Percentiles rank a stretch among this genome's conserved stretches.
Evolutionary conservation across 148 eudicot species (phyloP).

Genomic region (Fagopyrum tataricum): DNA sequence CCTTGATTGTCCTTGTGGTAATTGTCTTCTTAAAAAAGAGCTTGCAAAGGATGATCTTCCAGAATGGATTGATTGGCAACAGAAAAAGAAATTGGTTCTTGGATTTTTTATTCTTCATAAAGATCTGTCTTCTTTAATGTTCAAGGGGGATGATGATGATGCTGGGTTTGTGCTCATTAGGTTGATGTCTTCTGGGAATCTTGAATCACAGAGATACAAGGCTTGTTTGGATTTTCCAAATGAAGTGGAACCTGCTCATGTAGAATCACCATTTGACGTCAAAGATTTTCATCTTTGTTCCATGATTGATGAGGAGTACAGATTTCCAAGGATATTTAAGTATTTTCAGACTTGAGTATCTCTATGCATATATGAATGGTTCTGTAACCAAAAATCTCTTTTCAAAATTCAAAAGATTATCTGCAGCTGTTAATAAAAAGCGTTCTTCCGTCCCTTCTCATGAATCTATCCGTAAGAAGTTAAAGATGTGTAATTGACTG

Average conservation of each 20-base stretch:
- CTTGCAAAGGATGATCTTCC: slow-evolving; percentile 51
- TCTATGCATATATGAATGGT: slow-evolving; percentile 35
- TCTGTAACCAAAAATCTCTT: slow-evolving; percentile 31
- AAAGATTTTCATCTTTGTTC: slow-evolving; percentile 38
- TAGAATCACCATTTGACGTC: slow-evolving; percentile 20
- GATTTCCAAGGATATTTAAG: slow-evolving; percentile 26
- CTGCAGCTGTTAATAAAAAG: slow-evolving; percentile 11
- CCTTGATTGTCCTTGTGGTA: slow-evolving; percentile 52
- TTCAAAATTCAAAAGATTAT: slow-evolving; percentile 19
- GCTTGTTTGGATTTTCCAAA: slow-evolving; percentile 37
- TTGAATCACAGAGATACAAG: slow-evolving; percentile 56
- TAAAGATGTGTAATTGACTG: slow-evolving; percentile 33
- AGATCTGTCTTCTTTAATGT: slow-evolving; percentile 33
- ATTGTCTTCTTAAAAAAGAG: slow-evolving; percentile 56
- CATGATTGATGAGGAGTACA: slow-evolving; percentile 32
- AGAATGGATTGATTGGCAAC: slow-evolving; percentile 80
- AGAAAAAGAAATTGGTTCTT: slow-evolving; percentile 53
- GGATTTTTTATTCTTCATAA: slow-evolving; percentile 64
- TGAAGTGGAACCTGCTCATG: slow-evolving; percentile 21
- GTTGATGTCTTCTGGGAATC: slow-evolving; percentile 67
- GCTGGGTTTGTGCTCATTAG: slow-evolving; percentile 66
- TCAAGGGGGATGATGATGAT: slow-evolving; percentile 27
- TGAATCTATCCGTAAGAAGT: slow-evolving; percentile 36
- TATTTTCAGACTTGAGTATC: slow-evolving; percentile 48
- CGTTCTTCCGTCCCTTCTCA: slow-evolving; percentile 25